Percentiles rank a stretch among this genome's conserved stretches.
These are phyloP conservation scores for Candida germanica DNA, from an alignment of 805 yeast species.

Conservation along the genomic window DNA sequence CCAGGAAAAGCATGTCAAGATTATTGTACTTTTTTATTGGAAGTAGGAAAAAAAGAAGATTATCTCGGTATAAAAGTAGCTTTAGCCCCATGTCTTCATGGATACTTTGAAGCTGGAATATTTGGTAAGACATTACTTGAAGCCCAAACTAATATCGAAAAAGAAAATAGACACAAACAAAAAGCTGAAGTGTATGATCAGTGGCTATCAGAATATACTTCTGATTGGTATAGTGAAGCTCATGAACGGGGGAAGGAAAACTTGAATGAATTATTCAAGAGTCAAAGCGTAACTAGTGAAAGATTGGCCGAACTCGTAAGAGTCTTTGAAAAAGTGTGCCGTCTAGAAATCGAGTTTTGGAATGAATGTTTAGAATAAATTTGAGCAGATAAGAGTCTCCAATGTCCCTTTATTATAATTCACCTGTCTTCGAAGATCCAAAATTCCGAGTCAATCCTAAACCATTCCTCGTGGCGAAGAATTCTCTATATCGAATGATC, in stretches of 20 bases:
- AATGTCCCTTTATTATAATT: too few species aligned
- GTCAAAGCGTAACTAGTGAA: constrained; percentile 33
- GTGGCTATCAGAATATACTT: constrained; percentile 64
- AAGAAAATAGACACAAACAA: constrained; percentile 13
- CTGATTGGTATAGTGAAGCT: constrained; percentile 57
- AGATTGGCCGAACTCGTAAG: constrained; percentile 50
- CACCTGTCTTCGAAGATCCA: too few species aligned
- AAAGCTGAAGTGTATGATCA: constrained; percentile 33
- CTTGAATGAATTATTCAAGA: constrained; percentile 42
- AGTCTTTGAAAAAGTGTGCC: constrained; percentile 57
- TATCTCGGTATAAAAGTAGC: constrained; percentile 67
- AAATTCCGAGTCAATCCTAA: too few species aligned
- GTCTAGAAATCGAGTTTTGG: constrained; percentile 71
- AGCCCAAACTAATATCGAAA: constrained; percentile 3
- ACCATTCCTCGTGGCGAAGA: too few species aligned
- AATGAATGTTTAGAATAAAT: constrained; percentile 33
- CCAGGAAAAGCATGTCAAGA: constrained; percentile 57
- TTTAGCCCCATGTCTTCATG: constrained; percentile 72
- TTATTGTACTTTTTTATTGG: constrained; percentile 59
- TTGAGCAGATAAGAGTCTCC: too few species aligned
- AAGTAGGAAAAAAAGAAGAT: constrained; percentile 51
- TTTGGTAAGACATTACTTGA: constrained; percentile 19
- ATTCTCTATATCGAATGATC: too few species aligned
- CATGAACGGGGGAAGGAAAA: constrained; percentile 47
- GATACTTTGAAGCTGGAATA: constrained; percentile 59